Evolutionary conservation across 768 basidiomycete genomes (phyloP), one percentile per base, ranked within the genome.

Genomic region (Lactarius pseudohatsudake): DNA sequence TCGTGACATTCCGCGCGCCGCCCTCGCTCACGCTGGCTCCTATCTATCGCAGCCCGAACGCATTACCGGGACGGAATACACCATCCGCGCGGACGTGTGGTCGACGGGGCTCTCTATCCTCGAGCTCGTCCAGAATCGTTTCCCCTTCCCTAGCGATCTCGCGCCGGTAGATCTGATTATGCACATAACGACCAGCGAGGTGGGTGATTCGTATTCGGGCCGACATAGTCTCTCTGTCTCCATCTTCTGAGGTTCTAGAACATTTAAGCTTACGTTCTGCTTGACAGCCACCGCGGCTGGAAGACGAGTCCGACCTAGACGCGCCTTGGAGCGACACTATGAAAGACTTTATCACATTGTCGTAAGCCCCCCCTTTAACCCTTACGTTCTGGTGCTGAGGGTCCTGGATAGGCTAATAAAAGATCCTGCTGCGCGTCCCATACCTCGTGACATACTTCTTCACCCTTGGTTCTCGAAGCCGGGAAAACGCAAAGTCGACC

Each of bases 81-180:
- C 91, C n/a, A 94, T 95, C 72, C 84, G 91, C 63, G 91, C 94
- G 32, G 94, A 97, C 74, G 94, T 97, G 26, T 97, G 95, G 95
- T 96, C 94, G 0, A 87, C 92, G 7, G 95, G 94, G 6, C 89
- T 97, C 45, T 90, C 93, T 1, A 82, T 97, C 32, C 82, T 97
- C 71, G 95, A 97, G 77, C 84, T 97, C 28, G 90, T 93, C 2
- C 84, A 90, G 72, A 95, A 94, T 67, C 85, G 89, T 54, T 96
- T 94, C 80, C 95, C 95, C 8, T 96, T 93, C 78, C 92, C 94
- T 1, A 84, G 84, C 20, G 92, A 94, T 72, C 80, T 94, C 18
- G 86, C 90, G 0, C 86, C 91, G 2, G 92, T 96, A 76, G 95
- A 96, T 71, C 79, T 96, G 45, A 84, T 96, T 76, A 87, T 91